Evolutionary conservation across 73 alveolate genomes (phyloP).

Genomic region (Paramecium tetraurelia): DNA sequence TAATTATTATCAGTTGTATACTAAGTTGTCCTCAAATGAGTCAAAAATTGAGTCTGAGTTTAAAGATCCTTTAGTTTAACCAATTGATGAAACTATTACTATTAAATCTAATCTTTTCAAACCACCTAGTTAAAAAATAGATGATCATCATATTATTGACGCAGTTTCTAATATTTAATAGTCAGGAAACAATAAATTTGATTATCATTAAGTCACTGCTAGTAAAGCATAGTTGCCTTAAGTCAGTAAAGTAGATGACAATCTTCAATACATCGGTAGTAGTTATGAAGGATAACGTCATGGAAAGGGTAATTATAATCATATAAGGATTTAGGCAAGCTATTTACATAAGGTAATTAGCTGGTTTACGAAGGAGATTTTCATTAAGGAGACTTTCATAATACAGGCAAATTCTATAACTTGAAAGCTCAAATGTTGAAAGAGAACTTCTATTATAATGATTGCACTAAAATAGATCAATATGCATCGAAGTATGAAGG

Average conservation of each 20-base stretch:
- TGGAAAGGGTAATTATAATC: background rate
- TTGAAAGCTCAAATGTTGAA: background rate
- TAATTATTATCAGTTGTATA: background rate
- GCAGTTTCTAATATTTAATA: background rate
- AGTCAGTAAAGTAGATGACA: background rate
- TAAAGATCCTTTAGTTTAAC: background rate
- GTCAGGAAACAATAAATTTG: background rate
- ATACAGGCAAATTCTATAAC: background rate
- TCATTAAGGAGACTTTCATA: background rate
- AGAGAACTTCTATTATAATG: background rate
- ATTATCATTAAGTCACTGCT: background rate
- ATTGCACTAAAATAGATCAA: background rate
- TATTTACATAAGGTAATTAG: background rate
- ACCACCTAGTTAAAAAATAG: background rate
- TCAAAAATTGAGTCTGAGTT: background rate
- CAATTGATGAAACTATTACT: background rate
- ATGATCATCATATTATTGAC: background rate
- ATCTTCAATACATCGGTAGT: background rate
- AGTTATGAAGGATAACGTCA: background rate
- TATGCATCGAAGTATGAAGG: background rate
- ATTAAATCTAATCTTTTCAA: background rate
- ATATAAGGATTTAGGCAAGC: background rate
- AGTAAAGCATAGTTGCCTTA: background rate
- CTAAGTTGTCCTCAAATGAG: background rate
- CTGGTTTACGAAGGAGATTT: background rate